Evolutionary conservation across 2,329 filamentous ascomycete genomes (phyloP).

Genomic region (Fusarium multiceps): DNA sequence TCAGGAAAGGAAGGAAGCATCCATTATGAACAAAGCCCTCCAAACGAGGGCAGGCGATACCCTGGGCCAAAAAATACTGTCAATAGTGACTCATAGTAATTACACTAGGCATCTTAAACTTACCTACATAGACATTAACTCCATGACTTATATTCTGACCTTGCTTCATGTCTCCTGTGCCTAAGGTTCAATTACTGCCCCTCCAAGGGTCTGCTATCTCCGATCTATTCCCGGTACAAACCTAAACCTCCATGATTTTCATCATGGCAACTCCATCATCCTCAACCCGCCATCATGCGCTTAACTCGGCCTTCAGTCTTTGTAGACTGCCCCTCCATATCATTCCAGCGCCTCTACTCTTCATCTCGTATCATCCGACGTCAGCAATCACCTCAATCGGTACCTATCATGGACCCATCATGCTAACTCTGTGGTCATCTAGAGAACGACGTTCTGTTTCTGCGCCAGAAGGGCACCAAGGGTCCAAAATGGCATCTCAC

Average conservation of each 20-base stretch:
- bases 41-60: constrained; percentile 45
- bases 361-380: constrained; percentile 47
- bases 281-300: constrained; percentile 31
- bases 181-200: neutral
- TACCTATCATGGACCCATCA: constrained; percentile 3
- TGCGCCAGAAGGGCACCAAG: constrained; percentile 53
- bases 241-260: constrained; percentile 25
- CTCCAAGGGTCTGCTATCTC: constrained; percentile 1
- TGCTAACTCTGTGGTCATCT: constrained; percentile 15
- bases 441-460: constrained; percentile 57
- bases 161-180: neutral
- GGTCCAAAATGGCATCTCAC: constrained; percentile 55
- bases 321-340: neutral
- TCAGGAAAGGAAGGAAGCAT: constrained; percentile 15
- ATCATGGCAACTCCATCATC: constrained; percentile 26
- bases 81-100: constrained; percentile 27
- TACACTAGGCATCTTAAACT: constrained; percentile 19
- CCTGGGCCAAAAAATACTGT: constrained; percentile 33
- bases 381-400: neutral
- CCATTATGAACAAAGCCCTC: constrained; percentile 34
- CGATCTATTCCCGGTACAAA: constrained; percentile 44
- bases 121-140: neutral
- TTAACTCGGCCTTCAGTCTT: constrained; percentile 7
- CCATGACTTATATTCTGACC: neutral
- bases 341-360: constrained; percentile 39